Conservation (phyloP, 2,329 filamentous ascomycete genomes). For the Ascochyta viciae-villosae region DNA sequence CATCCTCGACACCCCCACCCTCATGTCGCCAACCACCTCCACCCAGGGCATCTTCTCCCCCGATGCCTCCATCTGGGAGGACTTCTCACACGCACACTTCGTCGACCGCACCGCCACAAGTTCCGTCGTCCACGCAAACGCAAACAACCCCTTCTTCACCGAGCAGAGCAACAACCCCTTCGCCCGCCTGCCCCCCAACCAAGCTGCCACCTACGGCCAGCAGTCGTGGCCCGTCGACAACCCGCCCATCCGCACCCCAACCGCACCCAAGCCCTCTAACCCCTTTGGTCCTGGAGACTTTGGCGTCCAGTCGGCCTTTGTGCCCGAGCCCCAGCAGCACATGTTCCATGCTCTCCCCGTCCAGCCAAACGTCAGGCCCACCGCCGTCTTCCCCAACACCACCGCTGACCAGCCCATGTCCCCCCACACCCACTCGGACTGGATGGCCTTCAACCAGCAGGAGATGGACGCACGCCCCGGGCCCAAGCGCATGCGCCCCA, state of each 20-base stretch:
- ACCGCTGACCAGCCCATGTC: constrained; percentile 61
- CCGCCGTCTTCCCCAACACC: constrained; percentile 58
- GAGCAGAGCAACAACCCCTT: constrained; percentile 65
- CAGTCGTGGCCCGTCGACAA: constrained; percentile 68
- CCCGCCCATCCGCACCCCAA: constrained; percentile 76
- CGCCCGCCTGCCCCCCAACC: constrained; percentile 64
- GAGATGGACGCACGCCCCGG: constrained; percentile 58
- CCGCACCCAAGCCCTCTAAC: constrained; percentile 75
- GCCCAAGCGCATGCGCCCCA: constrained; percentile 66
- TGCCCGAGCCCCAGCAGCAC: constrained; percentile 51
- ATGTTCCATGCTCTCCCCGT: constrained; percentile 49
- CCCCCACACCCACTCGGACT: constrained; percentile 67
- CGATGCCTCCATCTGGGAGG: constrained; percentile 58
- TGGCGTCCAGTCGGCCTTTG: constrained; percentile 55
- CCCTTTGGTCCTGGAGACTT: constrained; percentile 62
- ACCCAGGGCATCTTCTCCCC: constrained; percentile 60
- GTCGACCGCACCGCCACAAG: constrained; percentile 47
- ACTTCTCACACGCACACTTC: constrained; percentile 51
- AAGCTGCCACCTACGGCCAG: constrained; percentile 56
- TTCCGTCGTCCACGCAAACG: constrained; percentile 51
- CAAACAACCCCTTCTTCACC: constrained; percentile 56
- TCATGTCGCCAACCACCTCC: constrained; percentile 58
- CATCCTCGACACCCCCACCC: constrained; percentile 50
- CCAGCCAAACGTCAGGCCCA: constrained; percentile 53
- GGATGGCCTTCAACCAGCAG: constrained; percentile 59